A percentile compares a stretch with the other conserved stretches of the same genome.
These are phyloP conservation scores for Rubroboletus satanas DNA, from an alignment of 768 basidiomycete genomes.

Conservation along the genomic window DNA sequence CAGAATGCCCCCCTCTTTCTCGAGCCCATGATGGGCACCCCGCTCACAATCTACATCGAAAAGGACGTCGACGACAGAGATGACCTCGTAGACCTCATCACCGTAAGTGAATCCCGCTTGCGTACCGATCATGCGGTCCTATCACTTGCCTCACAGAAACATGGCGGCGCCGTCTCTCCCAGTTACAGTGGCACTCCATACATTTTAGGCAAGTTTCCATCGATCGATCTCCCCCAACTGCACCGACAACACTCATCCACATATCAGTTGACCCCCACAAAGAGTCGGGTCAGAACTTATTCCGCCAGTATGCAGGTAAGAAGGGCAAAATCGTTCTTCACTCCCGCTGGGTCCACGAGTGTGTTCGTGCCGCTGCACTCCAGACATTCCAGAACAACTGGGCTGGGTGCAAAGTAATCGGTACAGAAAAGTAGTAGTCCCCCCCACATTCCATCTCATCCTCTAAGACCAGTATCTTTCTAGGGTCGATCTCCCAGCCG, in stretches of 20 bases:
- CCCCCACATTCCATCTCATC: background rate
- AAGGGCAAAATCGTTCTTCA: conserved; percentile 76
- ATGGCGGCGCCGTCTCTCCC: conserved; percentile 70
- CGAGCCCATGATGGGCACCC: conserved; percentile 78
- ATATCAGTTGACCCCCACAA: conserved; percentile 70
- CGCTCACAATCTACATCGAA: conserved; percentile 73
- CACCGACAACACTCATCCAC: conserved; percentile 3
- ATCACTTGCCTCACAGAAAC: conserved; percentile 46
- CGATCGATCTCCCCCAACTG: conserved; percentile 1
- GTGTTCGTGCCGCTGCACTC: conserved; percentile 61
- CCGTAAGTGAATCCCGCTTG: conserved; percentile 43
- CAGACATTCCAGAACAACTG: conserved; percentile 75
- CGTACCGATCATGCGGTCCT: conserved; percentile 1
- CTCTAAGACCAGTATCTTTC: background rate
- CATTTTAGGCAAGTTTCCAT: conserved; percentile 60
- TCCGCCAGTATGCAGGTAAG: conserved; percentile 73
- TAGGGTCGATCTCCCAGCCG: conserved; percentile 26
- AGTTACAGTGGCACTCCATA: conserved; percentile 78
- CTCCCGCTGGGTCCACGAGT: conserved; percentile 73
- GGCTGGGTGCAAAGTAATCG: conserved; percentile 78
- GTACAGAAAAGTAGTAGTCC: conserved; percentile 60
- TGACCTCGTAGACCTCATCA: conserved; percentile 56
- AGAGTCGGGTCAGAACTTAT: conserved; percentile 76
- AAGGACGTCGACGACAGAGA: conserved; percentile 76
- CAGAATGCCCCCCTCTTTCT: conserved; percentile 56